Base-by-base conservation (phyloP, 2,329 filamentous ascomycete species). In the Sarocladium brachiariae region DNA sequence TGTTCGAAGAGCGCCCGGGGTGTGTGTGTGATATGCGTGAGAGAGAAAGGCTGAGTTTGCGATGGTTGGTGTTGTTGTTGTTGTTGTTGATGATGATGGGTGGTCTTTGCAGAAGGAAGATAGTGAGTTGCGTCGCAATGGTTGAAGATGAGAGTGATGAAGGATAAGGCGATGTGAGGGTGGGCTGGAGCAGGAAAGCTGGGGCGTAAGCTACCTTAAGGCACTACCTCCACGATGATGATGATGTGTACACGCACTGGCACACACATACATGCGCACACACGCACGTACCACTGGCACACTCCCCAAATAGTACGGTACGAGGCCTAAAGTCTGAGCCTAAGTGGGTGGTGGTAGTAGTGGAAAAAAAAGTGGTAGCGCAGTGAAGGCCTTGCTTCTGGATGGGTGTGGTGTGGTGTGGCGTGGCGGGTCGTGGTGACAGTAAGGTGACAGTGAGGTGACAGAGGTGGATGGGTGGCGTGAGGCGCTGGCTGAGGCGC, bases 131-230 rank as follows among this genome's bases (percentile, higher is more conserved):
- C 34, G 34, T 37, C 34, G 18, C 8, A n/a, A 37, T 8, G 34
- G 21, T 30, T 19, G 43, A n/a, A 10, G 43, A 47, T 8, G 43
- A 21, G 11, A n/a, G 39, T 25, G 39, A 30, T 27, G 39, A 23
- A 27, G 39, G 21, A 18, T 21, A 18, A 41, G 10, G 19, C 23
- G 19, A 19, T 7, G 5, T 13, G 16, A 41, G 34, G 37, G 14
- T n/a, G 8, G 19, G 16, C 37, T 39, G 37, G 19, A 23, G 37
- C n/a, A 43, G 39, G 11, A 25, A 16, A 19, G 13, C 21, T 23
- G 24, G 39, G 39, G 39, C 39, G 14, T 43, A 23, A 14, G 39
- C 23, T 43, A 23, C 39, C 39, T 43, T 43, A 43, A 43, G 23
- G 39, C 27, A 3, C 13, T 19, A n/a, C n/a, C n/a, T n/a, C n/a